A percentile compares a stretch with the other conserved stretches of the same genome.
phyloP scores from a whole-genome alignment of 129 eudicot species.

The Pulicaria dysenterica region DNA sequence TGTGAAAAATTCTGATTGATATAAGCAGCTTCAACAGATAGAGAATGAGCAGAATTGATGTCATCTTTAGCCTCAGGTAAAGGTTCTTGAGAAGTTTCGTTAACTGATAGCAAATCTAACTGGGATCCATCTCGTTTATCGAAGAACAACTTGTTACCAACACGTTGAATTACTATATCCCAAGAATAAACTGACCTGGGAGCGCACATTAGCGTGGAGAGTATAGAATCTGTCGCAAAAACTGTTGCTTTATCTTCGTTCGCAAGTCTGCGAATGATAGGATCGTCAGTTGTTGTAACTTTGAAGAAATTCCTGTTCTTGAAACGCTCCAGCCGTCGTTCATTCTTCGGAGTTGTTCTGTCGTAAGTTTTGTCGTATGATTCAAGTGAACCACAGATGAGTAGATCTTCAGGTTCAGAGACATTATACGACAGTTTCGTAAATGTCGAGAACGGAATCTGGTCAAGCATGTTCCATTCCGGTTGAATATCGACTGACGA shows the following conservation, averaged over 20 bases:
- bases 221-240: constrained; percentile 67
- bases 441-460: constrained; percentile 79
- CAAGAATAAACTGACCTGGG: constrained; percentile 81
- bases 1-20: constrained; percentile 85
- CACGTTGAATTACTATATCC: constrained; percentile 90
- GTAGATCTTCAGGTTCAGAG: constrained; percentile 74
- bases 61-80: constrained; percentile 83
- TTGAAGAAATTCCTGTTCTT: constrained; percentile 78
- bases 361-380: constrained; percentile 62
- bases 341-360: constrained; percentile 66
- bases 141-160: constrained; percentile 79
- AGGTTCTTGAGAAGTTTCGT: constrained; percentile 88
- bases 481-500: constrained; percentile 83
- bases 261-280: constrained; percentile 65
- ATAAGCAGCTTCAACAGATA: constrained; percentile 83
- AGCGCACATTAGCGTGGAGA: constrained; percentile 75
- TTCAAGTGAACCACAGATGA: constrained; percentile 66
- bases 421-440: constrained; percentile 62
- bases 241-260: constrained; percentile 91
- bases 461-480: constrained; percentile 94
- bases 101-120: constrained; percentile 68
- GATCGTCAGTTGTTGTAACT: constrained; percentile 82
- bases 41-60: constrained; percentile 70
- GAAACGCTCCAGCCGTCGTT: constrained; percentile 64
- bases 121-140: constrained; percentile 90